Evolutionary conservation across 257 asterid species (phyloP), one percentile per base, ranked within the genome.

Genomic region (Galeopsis tetrahit): DNA sequence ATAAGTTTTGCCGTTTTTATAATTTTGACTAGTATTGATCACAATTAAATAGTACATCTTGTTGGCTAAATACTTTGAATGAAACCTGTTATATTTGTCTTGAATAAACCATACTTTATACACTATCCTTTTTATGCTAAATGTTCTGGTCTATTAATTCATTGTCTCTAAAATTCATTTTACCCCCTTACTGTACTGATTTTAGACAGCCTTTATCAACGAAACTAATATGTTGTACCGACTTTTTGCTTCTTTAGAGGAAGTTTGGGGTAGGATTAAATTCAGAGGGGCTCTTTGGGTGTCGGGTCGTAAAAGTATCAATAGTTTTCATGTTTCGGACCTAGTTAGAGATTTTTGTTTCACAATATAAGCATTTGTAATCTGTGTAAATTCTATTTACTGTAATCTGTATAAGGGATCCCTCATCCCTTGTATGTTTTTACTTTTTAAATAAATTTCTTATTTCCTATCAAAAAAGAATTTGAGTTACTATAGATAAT

Each of bases 1-100:
- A 62, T 48, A 31, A 66, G 33, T 60, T 44, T 60, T 1, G 43
- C 9, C 0, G 31, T 35, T 3, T 3, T 68, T 11, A 68, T 52
- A 5, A 55, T 69, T 10, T 55, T 69, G 64, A 69, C 42, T 5
- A 17, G 46, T 5, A 39, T 38, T 51, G 13, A 10, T 52, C 35
- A 36, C 7, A 8, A 52, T 28, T 42, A 33, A 11, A 36, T 35
- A 7, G 3, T 58, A n/a, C 31, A 38, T 28, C 15, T 38, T 14
- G 53, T 33, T 66, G 55, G 78, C 38, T 32, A 44, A 40, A 66
- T 10, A 43, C 78, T 73, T 63, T 51, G 46, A 17, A 63, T 51
- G 46, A 17, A 63, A 8, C 42, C 67, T 73, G 35, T 21, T 60
- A 17, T 56, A 44, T 38, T 43, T 40, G 6, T 53, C 71, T 31